Percentiles rank a stretch among this genome's conserved stretches.
Conservation (phyloP, 2,329 filamentous ascomycete genomes). For the Aspergillus udagawae region DNA sequence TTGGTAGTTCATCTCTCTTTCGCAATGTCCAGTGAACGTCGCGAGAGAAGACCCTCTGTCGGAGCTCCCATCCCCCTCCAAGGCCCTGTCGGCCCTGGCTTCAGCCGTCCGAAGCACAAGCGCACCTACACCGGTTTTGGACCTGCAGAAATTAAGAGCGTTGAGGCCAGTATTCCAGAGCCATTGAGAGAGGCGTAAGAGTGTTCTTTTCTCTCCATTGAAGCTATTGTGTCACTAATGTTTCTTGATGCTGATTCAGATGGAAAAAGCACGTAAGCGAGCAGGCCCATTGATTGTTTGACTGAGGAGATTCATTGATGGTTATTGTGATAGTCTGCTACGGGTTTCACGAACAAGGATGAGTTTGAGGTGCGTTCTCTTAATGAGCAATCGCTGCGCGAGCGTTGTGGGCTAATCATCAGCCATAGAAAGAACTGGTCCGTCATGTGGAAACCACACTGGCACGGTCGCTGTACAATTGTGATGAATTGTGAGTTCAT, state of each 20-base stretch:
- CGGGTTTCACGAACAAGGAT: conserved; percentile 72
- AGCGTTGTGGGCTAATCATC: conserved; percentile 2
- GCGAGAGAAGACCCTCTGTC: conserved; percentile 77
- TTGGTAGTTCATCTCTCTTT: not conserved
- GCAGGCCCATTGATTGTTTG: not conserved
- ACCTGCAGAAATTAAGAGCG: conserved; percentile 82
- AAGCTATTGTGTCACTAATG: not conserved
- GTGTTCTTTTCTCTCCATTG: conserved; percentile 17
- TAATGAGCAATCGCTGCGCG: not conserved
- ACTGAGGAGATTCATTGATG: not conserved
- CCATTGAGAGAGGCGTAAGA: conserved; percentile 78
- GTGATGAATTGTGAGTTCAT: conserved; percentile 67
- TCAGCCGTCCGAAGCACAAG: conserved; percentile 91
- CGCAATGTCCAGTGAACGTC: conserved; percentile 30
- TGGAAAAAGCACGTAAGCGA: conserved; percentile 58
- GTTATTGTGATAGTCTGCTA: conserved; percentile 48
- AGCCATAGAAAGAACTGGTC: conserved; percentile 71
- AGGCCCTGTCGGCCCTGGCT: conserved; percentile 79
- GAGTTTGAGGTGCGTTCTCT: conserved; percentile 60
- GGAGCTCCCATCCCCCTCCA: conserved; percentile 79
- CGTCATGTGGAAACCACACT: conserved; percentile 95
- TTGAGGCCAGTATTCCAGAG: conserved; percentile 89
- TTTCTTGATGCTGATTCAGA: conserved; percentile 32
- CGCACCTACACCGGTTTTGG: conserved; percentile 95
- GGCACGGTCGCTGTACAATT: conserved; percentile 95